Evolutionary conservation across 441 rosid species (phyloP), one percentile per base, ranked within the genome.

Genomic region (Syzygium malaccense): DNA sequence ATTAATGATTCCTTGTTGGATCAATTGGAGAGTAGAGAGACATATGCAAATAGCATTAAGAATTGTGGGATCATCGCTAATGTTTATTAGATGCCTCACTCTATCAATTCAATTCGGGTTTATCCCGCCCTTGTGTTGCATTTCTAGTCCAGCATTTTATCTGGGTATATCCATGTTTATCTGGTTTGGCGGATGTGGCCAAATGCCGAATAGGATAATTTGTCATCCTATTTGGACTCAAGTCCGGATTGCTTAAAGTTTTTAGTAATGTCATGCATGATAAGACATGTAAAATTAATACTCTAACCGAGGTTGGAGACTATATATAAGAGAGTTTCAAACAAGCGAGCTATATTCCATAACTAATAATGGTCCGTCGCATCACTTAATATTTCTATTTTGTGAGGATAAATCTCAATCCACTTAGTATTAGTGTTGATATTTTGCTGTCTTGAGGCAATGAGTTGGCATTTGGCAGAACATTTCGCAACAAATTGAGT

Each of bases 1-100:
- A 87, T 23, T 17, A 92, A 92, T 33, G 88, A 87, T 85, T 93
- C 93, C 54, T 91, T 92, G 9, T 45, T 87, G 68, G 92, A 90
- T 18, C 88, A 87, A 53, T 53, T 14, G 54, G 54, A 53, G 17
- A 53, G 54, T 14, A 53, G 4, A 53, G 15, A 53, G 54, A 53
- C 17, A 53, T 53, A 3, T 53, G 54, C 54, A 53, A 53, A 53
- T 13, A 53, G 54, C 14, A 5, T 53, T 53, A 53, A 53, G 54
- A 53, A 53, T 53, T 1, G 54, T 13, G 54, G 54, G 54, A 11
- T 51, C 15, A 0, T 51, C 0, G 54, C 54, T 51, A 51, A 51
- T 51, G 13, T 51, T 51, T 57, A 12, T 4, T 0, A 13, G 66
- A 1, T 60, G 66, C 7, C 8, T 28, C 66, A 4, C 66, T 60